phyloP scores from a whole-genome alignment of 2,329 filamentous ascomycete genomes.

The Colletotrichum siamense region DNA sequence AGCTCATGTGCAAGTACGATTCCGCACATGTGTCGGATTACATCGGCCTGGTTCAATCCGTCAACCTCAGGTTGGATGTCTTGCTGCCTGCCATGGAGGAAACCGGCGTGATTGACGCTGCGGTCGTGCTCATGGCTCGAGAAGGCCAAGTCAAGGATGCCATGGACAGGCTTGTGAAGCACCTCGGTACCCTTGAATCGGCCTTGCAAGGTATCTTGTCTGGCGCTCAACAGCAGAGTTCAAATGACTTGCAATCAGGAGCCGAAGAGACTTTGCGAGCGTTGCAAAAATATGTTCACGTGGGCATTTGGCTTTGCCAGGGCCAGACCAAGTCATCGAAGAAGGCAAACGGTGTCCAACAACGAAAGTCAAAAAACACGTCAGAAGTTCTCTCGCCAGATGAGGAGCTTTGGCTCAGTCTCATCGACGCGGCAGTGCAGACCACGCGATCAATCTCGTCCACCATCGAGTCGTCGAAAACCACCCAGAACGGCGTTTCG shows the following conservation, averaged over 20 bases:
- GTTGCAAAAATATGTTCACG: slow-evolving; percentile 87
- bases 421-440: slow-evolving; percentile 66
- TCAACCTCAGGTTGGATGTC: slow-evolving; percentile 74
- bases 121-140: slow-evolving; percentile 86
- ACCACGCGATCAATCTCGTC: slow-evolving; percentile 70
- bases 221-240: slow-evolving; percentile 60
- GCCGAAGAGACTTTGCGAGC: slow-evolving; percentile 77
- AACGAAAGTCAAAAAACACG: slow-evolving; percentile 56
- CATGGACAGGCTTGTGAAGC: slow-evolving; percentile 83
- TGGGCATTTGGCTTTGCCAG: slow-evolving; percentile 96
- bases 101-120: slow-evolving; percentile 89
- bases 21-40: slow-evolving; percentile 85
- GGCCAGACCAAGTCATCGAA: slow-evolving; percentile 73
- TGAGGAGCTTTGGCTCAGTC: slow-evolving; percentile 64
- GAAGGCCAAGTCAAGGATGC: slow-evolving; percentile 84
- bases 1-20: slow-evolving; percentile 88
- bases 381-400: slow-evolving; percentile 54
- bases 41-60: slow-evolving; percentile 75
- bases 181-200: slow-evolving; percentile 80
- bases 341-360: slow-evolving; percentile 44
- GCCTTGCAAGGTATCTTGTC: slow-evolving; percentile 76
- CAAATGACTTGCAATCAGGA: slow-evolving; percentile 62
- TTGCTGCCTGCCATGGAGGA: slow-evolving; percentile 89
- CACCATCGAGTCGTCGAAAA: slow-evolving; percentile 46
- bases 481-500: slow-evolving; percentile 21